Base-by-base conservation (phyloP, 768 basidiomycete genomes). In the Serpula lacrymans region DNA sequence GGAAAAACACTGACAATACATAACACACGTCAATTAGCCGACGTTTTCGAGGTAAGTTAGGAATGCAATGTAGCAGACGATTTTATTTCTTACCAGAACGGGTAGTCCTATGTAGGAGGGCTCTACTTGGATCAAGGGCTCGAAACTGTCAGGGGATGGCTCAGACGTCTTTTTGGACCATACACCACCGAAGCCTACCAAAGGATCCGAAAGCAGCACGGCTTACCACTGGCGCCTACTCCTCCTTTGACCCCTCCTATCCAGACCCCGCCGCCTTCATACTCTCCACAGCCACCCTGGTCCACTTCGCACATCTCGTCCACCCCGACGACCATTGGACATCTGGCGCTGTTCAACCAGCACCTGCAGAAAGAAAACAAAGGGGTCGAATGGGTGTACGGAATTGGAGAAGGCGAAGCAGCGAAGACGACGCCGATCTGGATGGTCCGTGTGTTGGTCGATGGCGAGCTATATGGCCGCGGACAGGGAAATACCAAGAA, bases 61-160 rank as follows among this genome's bases (percentile, higher is more conserved):
- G n/a, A n/a, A n/a, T n/a, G n/a, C n/a, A n/a, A n/a, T n/a, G n/a
- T n/a, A 12, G 10, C 24, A 23, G 40, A n/a, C 10, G 18, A 21
- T 16, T 17, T 3, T 14, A 18, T 25, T 13, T 25, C 6, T 30
- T 4, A 18, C 17, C 13, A 34, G 12, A 33, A 26, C 33, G 35
- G n/a, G n/a, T n/a, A 90, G 86, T 75, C 88, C 3, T 90, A 81
- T 56, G 74, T 89, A 22, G 88, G 87, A n/a, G 88, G 86, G 0
- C 62, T 90, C 13, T 88, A 76, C 64, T 58, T 72, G 34, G 87
- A 88, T 39, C 78, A 81, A 52, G 86, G 84, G 18, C 68, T 88
- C 28, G 59, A 69, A 0, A 64, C 57, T 5, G 77, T 80, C 31
- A 67, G 69, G 43, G 30, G 45, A 4, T 90, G 88, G 88, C 71